Base-by-base conservation (phyloP, 2,329 filamentous ascomycete species). In the Kalmusia sp. region DNA sequence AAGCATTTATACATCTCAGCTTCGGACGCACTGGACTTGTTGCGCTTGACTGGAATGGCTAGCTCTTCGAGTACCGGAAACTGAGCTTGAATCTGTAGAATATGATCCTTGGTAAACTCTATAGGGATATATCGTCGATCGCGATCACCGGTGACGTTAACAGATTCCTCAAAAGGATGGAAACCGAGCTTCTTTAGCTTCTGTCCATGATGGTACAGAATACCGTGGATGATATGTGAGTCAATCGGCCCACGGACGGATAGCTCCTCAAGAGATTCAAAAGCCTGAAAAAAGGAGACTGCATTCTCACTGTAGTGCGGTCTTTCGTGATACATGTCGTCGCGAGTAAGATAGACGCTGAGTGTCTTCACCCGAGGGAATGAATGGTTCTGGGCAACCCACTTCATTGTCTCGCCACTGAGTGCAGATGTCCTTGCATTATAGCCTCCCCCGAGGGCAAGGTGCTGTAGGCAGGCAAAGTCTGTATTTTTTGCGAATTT, bases 1-100 rank as follows among this genome's bases (percentile, higher is more conserved):
- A 64, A 61, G 31, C 56, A 59, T 55, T 17, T 63, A 51, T 64
- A 65, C 3, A 61, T 44, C 44, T 49, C 46, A 27, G 46, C 45
- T 45, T 64, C 58, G 11, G 52, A 56, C 25, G 55, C 46, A 48
- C 54, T 54, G 14, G 58, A 64, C 44, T 52, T 54, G 31, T 59
- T 48, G 33, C 59, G 59, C 53, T 51, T 62, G 37, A 64, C 40
- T 52, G 53, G 44, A 31, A 64, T 57, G 9, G 51, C 35, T 38
- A 64, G 58, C 21, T 62, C 49, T 45, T 59, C 51, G 40, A 62
- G 47, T 51, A 30, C 28, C 7, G 52, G 57, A 34, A 56, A 62
- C 24, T 50, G 39, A 38, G 39, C 19, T 49, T 58, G 37, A 41
- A 64, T 59, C 19, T 61, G 49, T 14, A 54, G 12, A 39, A 62